phyloP scores from a whole-genome alignment of 768 basidiomycete genomes.

The Porphyrellus cyaneotinctus region DNA sequence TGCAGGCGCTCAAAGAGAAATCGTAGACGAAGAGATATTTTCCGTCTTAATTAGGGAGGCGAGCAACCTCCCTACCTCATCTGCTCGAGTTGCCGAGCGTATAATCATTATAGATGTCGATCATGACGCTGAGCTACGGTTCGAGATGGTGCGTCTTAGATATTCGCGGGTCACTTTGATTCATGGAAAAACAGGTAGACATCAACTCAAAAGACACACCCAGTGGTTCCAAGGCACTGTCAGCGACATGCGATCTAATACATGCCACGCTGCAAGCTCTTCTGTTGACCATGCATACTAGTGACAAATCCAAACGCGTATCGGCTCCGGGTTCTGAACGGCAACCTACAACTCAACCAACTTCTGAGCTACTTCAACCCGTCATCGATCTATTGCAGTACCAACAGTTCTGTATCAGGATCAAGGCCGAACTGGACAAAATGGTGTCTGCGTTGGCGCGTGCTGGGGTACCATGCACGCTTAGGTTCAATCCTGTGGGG shows the following conservation, averaged over 20 bases:
- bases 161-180: neutral
- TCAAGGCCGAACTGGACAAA: constrained; percentile 54
- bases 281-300: constrained; percentile 56
- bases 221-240: constrained; percentile 15
- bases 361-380: constrained; percentile 62
- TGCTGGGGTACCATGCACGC: constrained; percentile 52
- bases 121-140: constrained; percentile 60
- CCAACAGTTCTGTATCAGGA: constrained; percentile 62
- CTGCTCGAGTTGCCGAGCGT: constrained; percentile 74
- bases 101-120: constrained; percentile 75
- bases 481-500: constrained; percentile 62
- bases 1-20: constrained; percentile 60
- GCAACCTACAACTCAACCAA: constrained; percentile 19
- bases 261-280: constrained; percentile 61
- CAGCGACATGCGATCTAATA: constrained; percentile 60
- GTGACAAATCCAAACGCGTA: constrained; percentile 42
- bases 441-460: constrained; percentile 44
- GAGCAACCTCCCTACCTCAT: constrained; percentile 68
- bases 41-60: constrained; percentile 70
- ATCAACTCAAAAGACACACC: constrained; percentile 15
- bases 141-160: constrained; percentile 59
- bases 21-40: constrained; percentile 80
- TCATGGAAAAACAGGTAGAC: constrained; percentile 33
- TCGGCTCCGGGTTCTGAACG: constrained; percentile 24
- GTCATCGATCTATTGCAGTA: constrained; percentile 80